Base-by-base conservation (phyloP, 169 alveolate genomes). In the Plasmodium vinckei region DNA sequence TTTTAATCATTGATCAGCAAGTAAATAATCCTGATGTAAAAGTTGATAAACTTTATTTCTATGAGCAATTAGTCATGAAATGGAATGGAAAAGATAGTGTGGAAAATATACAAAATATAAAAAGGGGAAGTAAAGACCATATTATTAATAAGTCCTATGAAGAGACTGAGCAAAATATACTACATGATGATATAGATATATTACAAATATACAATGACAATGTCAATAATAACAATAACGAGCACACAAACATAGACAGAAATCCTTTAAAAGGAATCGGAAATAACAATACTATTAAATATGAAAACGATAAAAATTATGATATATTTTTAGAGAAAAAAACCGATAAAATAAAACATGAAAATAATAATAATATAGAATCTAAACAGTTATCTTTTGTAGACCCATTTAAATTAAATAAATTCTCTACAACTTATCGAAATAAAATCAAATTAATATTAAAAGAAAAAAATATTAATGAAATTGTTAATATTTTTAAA, bases 381-480 rank as follows among this genome's bases (percentile, higher is more conserved):
- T 60, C 25, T 33, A 77, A 49, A 77, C 59, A 77, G n/a, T 13
- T n/a, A 23, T 49, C 27, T 21, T 17, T 67, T 1, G 56, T 63
- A 47, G 63, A 77, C 17, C 23, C 25, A n/a, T 77, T 77, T 77
- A 64, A 63, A 27, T 63, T 63, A 63, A 77, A 77, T 44, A 77
- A 77, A 42, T 7, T 77, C 19, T 77, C 65, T 63, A 77, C 53
- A 77, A 77, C 49, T 77, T 63, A 49, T 27, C 47, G 75, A 77
- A 77, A 77, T 44, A 54, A 77, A 77, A 77, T 77, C 27, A 77
- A 77, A 77, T 49, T 57, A 51, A 67, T 77, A 21, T 17, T 77
- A 77, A 77, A 77, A 53, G 88, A 77, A 64, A 63, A 65, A 42
- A 77, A 77, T 44, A 77, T 77, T 19, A 77, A 77, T 42, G 88